Conservation (phyloP, 805 yeast genomes). For the Danielia reshetovae region DNA sequence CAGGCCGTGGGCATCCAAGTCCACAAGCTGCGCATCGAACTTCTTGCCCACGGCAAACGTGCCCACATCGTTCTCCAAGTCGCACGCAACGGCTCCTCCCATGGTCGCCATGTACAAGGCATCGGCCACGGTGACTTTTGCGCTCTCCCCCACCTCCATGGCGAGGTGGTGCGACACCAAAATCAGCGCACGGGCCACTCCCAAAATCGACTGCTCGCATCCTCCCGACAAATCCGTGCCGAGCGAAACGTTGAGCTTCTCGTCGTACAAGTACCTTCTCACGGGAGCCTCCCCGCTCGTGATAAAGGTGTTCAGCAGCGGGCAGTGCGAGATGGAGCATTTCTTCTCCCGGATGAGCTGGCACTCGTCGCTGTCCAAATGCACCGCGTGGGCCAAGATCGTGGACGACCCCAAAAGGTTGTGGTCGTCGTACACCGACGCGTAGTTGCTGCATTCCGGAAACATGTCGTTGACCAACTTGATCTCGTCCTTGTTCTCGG, state of each 20-base stretch:
- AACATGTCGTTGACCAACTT: constrained; percentile 67
- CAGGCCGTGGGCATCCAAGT: constrained; percentile 49
- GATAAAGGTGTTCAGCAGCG: constrained; percentile 82
- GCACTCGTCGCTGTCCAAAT: constrained; percentile 63
- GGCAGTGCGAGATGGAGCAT: constrained; percentile 88
- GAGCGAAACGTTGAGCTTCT: constrained; percentile 69
- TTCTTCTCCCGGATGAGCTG: constrained; percentile 48
- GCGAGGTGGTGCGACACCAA: constrained; percentile 40
- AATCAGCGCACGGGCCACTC: constrained; percentile 30
- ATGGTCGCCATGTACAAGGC: constrained; percentile 77
- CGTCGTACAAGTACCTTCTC: constrained; percentile 49
- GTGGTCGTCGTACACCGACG: constrained; percentile 71
- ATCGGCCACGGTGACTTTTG: constrained; percentile 39
- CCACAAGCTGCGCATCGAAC: constrained; percentile 81
- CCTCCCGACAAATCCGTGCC: constrained; percentile 45
- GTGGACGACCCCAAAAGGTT: constrained; percentile 62
- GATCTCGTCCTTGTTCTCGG: constrained; percentile 76
- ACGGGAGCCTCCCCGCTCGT: constrained; percentile 90
- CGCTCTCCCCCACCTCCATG: constrained; percentile 15
- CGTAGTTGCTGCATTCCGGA: constrained; percentile 65
- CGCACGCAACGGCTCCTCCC: constrained; percentile 84
- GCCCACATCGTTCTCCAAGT: constrained; percentile 57
- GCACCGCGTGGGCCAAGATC: constrained; percentile 86
- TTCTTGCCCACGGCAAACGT: constrained; percentile 71
- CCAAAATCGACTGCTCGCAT: constrained; percentile 36